Conservation (phyloP, 108 stramenopile species). For the Nitzschia putrida region DNA sequence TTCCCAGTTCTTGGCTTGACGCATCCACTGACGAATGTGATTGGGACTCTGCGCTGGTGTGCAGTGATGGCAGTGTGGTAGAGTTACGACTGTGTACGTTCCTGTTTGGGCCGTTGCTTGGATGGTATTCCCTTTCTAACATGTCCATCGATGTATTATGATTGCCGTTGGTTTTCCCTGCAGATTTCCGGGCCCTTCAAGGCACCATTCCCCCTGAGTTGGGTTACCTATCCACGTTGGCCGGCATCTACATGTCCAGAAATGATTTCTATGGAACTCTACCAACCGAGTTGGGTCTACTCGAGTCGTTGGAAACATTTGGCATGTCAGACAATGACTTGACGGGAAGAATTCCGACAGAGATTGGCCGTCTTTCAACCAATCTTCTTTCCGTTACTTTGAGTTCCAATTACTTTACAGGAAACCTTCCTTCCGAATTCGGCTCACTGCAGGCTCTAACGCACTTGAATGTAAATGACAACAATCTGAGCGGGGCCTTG, state of each 20-base stretch:
- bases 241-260: not conserved
- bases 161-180: too few relatives aligned
- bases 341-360: slow-evolving; percentile 26
- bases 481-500: slow-evolving; percentile 46
- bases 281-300: slow-evolving; percentile 40
- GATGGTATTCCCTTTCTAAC: too few relatives aligned
- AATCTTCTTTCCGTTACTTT: slow-evolving; percentile 1
- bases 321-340: slow-evolving; percentile 23
- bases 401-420: slow-evolving; percentile 1
- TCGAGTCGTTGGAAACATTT: slow-evolving; percentile 21
- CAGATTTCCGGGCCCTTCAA: too few relatives aligned
- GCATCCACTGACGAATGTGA: too few relatives aligned
- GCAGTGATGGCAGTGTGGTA: too few relatives aligned
- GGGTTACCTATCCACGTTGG: slow-evolving; percentile 5
- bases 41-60: too few relatives aligned
- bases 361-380: slow-evolving; percentile 17
- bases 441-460: slow-evolving; percentile 3
- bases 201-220: slow-evolving; percentile 19
- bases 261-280: slow-evolving; percentile 26
- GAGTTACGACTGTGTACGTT: too few relatives aligned
- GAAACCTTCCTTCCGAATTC: slow-evolving; percentile 12
- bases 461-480: slow-evolving; percentile 35
- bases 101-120: too few relatives aligned
- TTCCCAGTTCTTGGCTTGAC: too few relatives aligned
- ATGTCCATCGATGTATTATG: too few relatives aligned